Conservation (phyloP, 805 yeast species). For the Brettanomyces sp. region DNA sequence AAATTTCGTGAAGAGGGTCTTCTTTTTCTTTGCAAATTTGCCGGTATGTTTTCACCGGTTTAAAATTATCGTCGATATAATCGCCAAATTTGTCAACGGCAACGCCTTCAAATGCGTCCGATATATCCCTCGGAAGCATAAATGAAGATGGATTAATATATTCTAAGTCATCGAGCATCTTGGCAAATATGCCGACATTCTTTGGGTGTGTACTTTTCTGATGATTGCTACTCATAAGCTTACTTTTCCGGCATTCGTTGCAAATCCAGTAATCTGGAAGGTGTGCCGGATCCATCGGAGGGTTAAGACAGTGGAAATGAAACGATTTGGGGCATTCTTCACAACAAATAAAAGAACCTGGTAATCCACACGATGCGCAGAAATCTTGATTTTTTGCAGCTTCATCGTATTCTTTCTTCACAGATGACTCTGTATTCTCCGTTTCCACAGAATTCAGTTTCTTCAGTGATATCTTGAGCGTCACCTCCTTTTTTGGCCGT, state of each 20-base stretch:
- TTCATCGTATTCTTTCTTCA: slow-evolving; percentile 8
- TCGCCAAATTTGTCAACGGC: slow-evolving; percentile 59
- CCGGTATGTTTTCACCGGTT: slow-evolving; percentile 34
- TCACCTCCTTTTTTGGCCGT: too few relatives aligned
- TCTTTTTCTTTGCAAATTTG: slow-evolving; percentile 35
- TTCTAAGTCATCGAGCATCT: slow-evolving; percentile 49
- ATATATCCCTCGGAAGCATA: slow-evolving; percentile 55
- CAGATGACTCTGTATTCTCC: background rate
- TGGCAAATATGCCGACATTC: slow-evolving; percentile 40
- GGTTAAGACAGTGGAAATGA: slow-evolving; percentile 85
- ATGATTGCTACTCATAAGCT: slow-evolving; percentile 1
- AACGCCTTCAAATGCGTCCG: slow-evolving; percentile 70
- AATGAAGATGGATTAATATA: slow-evolving; percentile 58
- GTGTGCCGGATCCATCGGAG: slow-evolving; percentile 67
- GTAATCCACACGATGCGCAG: slow-evolving; percentile 83
- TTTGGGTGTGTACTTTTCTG: slow-evolving; percentile 5
- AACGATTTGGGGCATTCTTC: slow-evolving; percentile 89
- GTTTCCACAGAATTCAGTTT: background rate
- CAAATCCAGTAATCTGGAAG: slow-evolving; percentile 91
- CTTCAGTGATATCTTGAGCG: background rate
- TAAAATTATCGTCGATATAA: slow-evolving; percentile 55
- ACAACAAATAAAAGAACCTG: slow-evolving; percentile 87
- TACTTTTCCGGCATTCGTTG: slow-evolving; percentile 55
- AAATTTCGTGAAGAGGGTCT: slow-evolving; percentile 50
- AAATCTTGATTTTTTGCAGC: slow-evolving; percentile 63